These are phyloP conservation scores for Eleusine coracana DNA, from an alignment of 176 grass and related monocot species.

Conservation along the genomic window DNA sequence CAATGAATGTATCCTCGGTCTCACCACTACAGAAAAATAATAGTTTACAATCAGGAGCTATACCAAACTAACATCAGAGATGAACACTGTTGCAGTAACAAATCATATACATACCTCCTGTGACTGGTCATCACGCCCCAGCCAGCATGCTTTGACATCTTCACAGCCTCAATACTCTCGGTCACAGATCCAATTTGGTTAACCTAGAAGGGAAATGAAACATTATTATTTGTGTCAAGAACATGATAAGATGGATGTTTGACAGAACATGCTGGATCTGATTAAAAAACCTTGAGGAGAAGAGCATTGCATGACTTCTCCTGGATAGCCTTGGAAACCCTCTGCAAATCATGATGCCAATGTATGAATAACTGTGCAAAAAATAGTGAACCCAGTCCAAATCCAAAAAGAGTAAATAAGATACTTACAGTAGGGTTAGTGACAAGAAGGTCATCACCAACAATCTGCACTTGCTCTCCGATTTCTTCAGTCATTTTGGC, in stretches of 20 bases:
- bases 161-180: slow-evolving; percentile 90
- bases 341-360: slow-evolving; percentile 46
- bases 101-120: slow-evolving; percentile 53
- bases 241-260: neutral
- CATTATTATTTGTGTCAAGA: neutral
- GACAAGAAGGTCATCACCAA: slow-evolving; percentile 94
- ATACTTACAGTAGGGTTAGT: slow-evolving; percentile 83
- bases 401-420: neutral
- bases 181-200: slow-evolving; percentile 96
- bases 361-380: neutral
- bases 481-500: slow-evolving; percentile 89
- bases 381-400: neutral
- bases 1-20: slow-evolving; percentile 96
- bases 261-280: neutral
- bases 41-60: slow-evolving; percentile 14
- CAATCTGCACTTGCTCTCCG: slow-evolving; percentile 86
- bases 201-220: slow-evolving; percentile 45
- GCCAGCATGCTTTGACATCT: slow-evolving; percentile 87
- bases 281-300: slow-evolving; percentile 45
- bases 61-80: neutral
- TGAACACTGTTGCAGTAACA: neutral
- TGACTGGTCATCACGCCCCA: slow-evolving; percentile 97
- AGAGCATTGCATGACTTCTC: slow-evolving; percentile 97
- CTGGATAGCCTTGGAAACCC: slow-evolving; percentile 85
- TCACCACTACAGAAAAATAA: slow-evolving; percentile 59